Base-by-base conservation (phyloP, 192 early-diverging fungal species). In the Coemansia sp. region DNA sequence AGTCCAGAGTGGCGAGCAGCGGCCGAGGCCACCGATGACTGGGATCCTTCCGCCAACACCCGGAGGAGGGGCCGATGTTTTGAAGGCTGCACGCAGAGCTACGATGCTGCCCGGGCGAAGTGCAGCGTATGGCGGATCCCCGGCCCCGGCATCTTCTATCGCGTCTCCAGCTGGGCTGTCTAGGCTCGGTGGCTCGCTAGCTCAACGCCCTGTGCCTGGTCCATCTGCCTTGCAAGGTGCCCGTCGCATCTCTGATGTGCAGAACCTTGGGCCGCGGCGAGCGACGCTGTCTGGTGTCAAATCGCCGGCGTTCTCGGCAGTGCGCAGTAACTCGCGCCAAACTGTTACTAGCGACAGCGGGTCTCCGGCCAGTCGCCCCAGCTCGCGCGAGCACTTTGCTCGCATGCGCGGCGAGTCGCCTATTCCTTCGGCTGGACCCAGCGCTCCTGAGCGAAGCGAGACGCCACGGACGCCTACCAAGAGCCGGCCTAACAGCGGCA, bases 251-350 rank as follows among this genome's bases (percentile, higher is more conserved):
- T 62, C 58, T 3, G 52, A 63, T 3, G 45, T 42, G 35, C 64
- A 63, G 8, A 26, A 23, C 16, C 48, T 63, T 16, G 65, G 43
- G 1, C n/a, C 62, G 21, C 75, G 65, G 3, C 65, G 69, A 25
- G 61, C 56, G 43, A 77, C 75, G 35, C 42, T 77, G 14, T 63
- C 75, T 0, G 73, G 66, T 1, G 38, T 39, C 9, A 47, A 25
- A 21, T 66, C 71, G 38, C 65, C 71, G 1, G 59, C 63, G 9
- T 59, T 63, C 25, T 21, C 67, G 0, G 63, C 59, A 7, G 63
- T 60, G 31, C 73, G 67, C 59, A 75, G 73, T 48, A 62, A 47
- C 55, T 68, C 64, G 12, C 69, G 69, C 31, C 74, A 76, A 43
- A 48, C 66, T 1, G 38, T n/a, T 16, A 18, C 37, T 7, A 68